Base-by-base conservation (phyloP, 2,329 filamentous ascomycete species). In the Aureobasidium sp. region DNA sequence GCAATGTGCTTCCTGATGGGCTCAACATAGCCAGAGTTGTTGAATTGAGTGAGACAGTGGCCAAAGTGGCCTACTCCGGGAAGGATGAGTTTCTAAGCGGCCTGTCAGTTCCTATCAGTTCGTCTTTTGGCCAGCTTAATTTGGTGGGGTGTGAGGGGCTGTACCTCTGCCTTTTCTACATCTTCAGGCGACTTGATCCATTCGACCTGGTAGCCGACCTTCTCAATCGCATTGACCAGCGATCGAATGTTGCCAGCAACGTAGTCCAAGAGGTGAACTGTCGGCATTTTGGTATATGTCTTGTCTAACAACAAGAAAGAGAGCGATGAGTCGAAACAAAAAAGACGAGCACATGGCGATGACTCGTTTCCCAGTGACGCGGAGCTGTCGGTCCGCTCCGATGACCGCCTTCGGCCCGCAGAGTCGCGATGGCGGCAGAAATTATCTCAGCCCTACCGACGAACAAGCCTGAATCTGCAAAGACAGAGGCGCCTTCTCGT, bases 51-150 rank as follows among this genome's bases (percentile, higher is more conserved):
- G 66, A 97, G 81, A 76, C 94, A 99, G 80, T 99, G 91, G 64
- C 94, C 94, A 71, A 97, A 99, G 80, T 99, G 93, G 69, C 94
- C 94, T 65, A 99, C 94, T 64, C 94, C 94, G 5, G 94, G 94
- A 29, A 99, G 84, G 67, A 99, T 97, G 70, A 99, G 85, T 83
- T 87, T 95, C 88, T 96, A 74, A 62, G 62, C 61, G 9, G 62
- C 64, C 65, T 70, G 67, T 72, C 68, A 72, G 70, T 67, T 32
- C 12, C 46, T 13, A 55, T 55, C 51, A 55, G 51, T 37, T 34
- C 6, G 32, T 23, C 48, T 37, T 27, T 39, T 26, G n/a, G 10
- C 7, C 12, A 6, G 41, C 1, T 32, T 34, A 27, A 6, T 6
- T 55, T 10, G 37, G 37, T 42, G 39, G 59, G 29, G 27, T 34